Evolutionary conservation across 2,329 filamentous ascomycete genomes (phyloP).

Genomic region (Blumeria hordei): DNA sequence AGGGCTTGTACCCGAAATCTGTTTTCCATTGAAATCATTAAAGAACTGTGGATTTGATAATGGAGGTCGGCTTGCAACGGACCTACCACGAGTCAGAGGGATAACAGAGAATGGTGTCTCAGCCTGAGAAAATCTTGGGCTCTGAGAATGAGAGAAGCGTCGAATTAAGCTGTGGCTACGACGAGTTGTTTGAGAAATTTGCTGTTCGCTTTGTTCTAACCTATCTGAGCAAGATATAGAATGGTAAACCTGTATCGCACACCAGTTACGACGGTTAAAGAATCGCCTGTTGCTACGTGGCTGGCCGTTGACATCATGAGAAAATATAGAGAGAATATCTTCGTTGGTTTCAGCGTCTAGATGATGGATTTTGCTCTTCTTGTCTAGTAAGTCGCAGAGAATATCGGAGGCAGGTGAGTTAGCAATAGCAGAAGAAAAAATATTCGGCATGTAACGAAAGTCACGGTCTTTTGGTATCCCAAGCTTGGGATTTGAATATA

Average conservation of each 20-base stretch:
- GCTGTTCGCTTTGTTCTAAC: constrained; percentile 34
- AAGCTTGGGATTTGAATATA: constrained; percentile 76
- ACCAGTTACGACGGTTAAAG: constrained; percentile 84
- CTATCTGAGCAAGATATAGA: constrained; percentile 27
- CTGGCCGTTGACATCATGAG: constrained; percentile 70
- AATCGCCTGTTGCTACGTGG: constrained; percentile 76
- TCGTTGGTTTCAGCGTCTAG: constrained; percentile 65
- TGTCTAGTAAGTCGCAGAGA: constrained; percentile 79
- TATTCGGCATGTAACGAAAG: constrained; percentile 88
- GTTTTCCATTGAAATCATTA: constrained; percentile 1
- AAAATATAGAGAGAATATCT: constrained; percentile 86
- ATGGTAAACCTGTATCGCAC: constrained; percentile 64
- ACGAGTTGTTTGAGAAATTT: constrained; percentile 14
- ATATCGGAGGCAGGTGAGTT: constrained; percentile 75
- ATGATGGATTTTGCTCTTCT: constrained; percentile 61
- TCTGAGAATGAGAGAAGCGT: constrained; percentile 14
- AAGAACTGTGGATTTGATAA: constrained; percentile 7
- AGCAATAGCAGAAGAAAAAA: constrained; percentile 83
- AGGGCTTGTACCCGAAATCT: neutral
- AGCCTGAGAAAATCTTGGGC: constrained; percentile 12
- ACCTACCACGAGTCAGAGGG: neutral
- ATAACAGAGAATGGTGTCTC: neutral
- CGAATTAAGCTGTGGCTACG: constrained; percentile 14
- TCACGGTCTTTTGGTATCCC: constrained; percentile 67
- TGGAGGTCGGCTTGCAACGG: constrained; percentile 6